A percentile compares a stretch with the other conserved stretches of the same genome.
Conservation (phyloP, 2,329 filamentous ascomycete genomes). For the Penicillium sp. region DNA sequence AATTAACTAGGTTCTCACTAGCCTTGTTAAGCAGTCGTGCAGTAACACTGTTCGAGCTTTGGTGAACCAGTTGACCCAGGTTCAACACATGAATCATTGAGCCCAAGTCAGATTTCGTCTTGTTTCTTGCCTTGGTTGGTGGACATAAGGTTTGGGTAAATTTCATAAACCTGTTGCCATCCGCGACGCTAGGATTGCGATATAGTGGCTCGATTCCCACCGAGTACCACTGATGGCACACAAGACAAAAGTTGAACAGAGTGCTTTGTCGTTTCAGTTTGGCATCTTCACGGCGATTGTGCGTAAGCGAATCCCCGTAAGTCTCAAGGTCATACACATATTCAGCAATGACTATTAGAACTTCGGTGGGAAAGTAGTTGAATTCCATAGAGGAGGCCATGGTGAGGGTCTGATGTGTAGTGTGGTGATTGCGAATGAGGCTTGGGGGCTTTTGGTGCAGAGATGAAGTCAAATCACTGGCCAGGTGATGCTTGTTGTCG, state of each 20-base stretch:
- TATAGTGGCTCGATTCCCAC: slow-evolving; percentile 55
- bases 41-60: slow-evolving; percentile 58
- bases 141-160: slow-evolving; percentile 59
- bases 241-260: slow-evolving; percentile 54
- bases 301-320: neutral
- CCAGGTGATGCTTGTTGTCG: neutral
- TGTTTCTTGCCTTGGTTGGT: slow-evolving; percentile 42
- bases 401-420: neutral
- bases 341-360: slow-evolving; percentile 52
- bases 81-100: slow-evolving; percentile 55
- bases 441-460: neutral
- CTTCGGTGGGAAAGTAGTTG: slow-evolving; percentile 53
- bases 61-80: slow-evolving; percentile 58
- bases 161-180: slow-evolving; percentile 52
- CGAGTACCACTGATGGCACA: slow-evolving; percentile 59
- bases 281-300: neutral
- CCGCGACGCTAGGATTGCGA: slow-evolving; percentile 49
- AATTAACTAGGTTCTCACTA: slow-evolving; percentile 53
- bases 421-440: neutral
- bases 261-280: slow-evolving; percentile 38
- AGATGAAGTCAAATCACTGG: neutral
- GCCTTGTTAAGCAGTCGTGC: slow-evolving; percentile 57
- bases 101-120: slow-evolving; percentile 47
- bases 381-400: neutral
- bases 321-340: slow-evolving; percentile 33